A percentile compares a stretch with the other conserved stretches of the same genome.
phyloP scores from a whole-genome alignment of 352 stramenopile species.

The Pythium brachiatum region DNA sequence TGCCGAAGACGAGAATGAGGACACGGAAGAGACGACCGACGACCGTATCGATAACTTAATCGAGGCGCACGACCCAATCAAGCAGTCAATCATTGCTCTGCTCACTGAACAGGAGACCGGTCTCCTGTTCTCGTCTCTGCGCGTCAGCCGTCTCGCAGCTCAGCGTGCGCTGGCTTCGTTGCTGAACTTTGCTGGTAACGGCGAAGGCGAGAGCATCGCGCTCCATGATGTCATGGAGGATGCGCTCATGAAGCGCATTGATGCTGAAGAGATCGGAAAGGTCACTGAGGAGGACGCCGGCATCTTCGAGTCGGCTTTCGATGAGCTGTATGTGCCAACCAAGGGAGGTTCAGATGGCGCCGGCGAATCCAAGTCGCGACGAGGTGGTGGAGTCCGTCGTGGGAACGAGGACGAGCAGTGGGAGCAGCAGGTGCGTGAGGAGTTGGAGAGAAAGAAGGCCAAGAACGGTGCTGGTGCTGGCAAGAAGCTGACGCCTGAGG shows the following conservation, averaged over 20 bases:
- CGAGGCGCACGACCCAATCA: conserved; percentile 60
- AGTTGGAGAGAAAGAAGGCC: conserved; percentile 71
- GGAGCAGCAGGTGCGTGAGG: conserved; percentile 81
- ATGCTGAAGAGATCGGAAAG: conserved; percentile 43
- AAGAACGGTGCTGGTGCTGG: conserved; percentile 20
- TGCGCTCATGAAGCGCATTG: conserved; percentile 49
- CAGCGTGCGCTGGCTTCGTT: conserved; percentile 71
- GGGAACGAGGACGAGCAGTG: conserved; percentile 84
- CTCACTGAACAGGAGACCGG: conserved; percentile 41
- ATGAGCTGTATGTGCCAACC: conserved; percentile 63
- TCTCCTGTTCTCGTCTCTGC: conserved; percentile 52
- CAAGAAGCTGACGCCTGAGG: conserved; percentile 51
- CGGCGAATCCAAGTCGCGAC: conserved; percentile 29
- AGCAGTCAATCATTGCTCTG: conserved; percentile 46
- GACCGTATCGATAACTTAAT: conserved; percentile 82
- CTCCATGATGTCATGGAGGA: conserved; percentile 72
- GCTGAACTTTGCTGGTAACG: conserved; percentile 79
- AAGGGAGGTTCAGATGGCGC: conserved; percentile 46
- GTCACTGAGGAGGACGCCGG: conserved; percentile 58
- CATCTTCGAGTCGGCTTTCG: conserved; percentile 60
- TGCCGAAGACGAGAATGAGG: conserved; percentile 48
- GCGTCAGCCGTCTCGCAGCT: conserved; percentile 51
- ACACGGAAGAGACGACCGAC: conserved; percentile 41
- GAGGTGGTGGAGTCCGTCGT: conserved; percentile 31
- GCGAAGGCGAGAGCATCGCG: conserved; percentile 69